Evolutionary conservation across 2,329 filamentous ascomycete genomes (phyloP).

Genomic region (Aschersonia sp.): DNA sequence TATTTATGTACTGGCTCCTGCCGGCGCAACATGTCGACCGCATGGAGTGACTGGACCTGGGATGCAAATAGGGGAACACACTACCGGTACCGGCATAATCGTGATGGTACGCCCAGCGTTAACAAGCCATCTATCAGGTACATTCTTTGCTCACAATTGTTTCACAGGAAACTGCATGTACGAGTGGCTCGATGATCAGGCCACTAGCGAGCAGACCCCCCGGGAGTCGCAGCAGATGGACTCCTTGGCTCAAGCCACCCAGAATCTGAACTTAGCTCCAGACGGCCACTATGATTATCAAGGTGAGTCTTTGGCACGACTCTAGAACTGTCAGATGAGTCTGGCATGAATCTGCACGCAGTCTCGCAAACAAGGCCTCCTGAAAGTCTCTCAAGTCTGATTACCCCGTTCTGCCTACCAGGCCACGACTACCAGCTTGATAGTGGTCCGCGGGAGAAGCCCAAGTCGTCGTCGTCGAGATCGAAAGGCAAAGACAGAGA

Average conservation of each 20-base stretch:
- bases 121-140: not conserved
- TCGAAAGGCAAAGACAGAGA: not conserved
- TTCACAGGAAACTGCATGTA: constrained; percentile 2
- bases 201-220: not conserved
- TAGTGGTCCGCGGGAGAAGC: not conserved
- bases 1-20: not conserved
- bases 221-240: constrained; percentile 1
- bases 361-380: not conserved
- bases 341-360: not conserved
- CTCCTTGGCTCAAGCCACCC: not conserved
- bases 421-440: not conserved
- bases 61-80: constrained; percentile 7
- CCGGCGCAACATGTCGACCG: constrained; percentile 1
- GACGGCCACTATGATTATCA: constrained; percentile 1
- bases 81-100: constrained; percentile 11
- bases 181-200: constrained; percentile 1
- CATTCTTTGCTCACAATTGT: not conserved
- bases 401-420: not conserved
- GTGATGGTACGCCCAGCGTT: constrained; percentile 3
- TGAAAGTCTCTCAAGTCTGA: not conserved
- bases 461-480: not conserved
- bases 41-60: constrained; percentile 15
- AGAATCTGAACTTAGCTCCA: not conserved
- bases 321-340: not conserved
- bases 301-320: constrained; percentile 1